These are phyloP conservation scores for Nakazawaea peltata DNA, from an alignment of 805 yeast genomes.

Conservation along the genomic window DNA sequence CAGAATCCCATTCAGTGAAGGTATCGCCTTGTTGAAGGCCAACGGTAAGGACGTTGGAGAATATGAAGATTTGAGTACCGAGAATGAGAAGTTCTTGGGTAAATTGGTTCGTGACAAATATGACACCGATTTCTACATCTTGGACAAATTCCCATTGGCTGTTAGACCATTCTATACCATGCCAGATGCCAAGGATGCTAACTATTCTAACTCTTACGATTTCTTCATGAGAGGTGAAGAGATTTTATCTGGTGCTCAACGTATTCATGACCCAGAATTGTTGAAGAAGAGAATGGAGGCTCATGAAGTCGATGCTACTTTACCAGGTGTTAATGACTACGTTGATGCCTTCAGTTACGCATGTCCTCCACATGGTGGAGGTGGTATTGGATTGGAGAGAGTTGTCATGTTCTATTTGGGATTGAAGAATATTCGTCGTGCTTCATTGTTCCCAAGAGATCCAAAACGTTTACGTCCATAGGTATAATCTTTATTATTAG, in stretches of 20 bases:
- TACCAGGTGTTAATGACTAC: constrained; percentile 84
- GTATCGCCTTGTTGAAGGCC: constrained; percentile 76
- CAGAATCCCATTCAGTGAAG: constrained; percentile 82
- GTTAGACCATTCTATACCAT: constrained; percentile 98
- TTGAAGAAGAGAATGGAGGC: constrained; percentile 73
- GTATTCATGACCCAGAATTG: constrained; percentile 89
- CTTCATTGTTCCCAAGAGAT: constrained; percentile 99
- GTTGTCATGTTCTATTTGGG: constrained; percentile 98
- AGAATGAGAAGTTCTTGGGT: constrained; percentile 91
- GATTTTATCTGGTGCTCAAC: constrained; percentile 98
- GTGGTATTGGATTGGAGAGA: constrained; percentile 98
- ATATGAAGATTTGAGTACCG: constrained; percentile 86
- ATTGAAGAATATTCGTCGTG: constrained; percentile 94
- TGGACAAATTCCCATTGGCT: constrained; percentile 96
- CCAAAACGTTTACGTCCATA: constrained; percentile 89
- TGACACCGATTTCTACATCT: constrained; percentile 94
- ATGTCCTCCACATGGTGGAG: constrained; percentile 99
- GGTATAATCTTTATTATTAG: too few relatives aligned
- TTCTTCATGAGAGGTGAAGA: constrained; percentile 99
- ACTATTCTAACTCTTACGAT: constrained; percentile 95
- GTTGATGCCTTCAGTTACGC: constrained; percentile 90
- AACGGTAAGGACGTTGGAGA: constrained; percentile 84
- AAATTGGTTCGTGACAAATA: constrained; percentile 86
- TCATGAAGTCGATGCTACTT: constrained; percentile 74
- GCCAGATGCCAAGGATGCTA: constrained; percentile 92